Evolutionary conservation across 352 stramenopile genomes (phyloP).

Genomic region (Aphanomyces euteiches): DNA sequence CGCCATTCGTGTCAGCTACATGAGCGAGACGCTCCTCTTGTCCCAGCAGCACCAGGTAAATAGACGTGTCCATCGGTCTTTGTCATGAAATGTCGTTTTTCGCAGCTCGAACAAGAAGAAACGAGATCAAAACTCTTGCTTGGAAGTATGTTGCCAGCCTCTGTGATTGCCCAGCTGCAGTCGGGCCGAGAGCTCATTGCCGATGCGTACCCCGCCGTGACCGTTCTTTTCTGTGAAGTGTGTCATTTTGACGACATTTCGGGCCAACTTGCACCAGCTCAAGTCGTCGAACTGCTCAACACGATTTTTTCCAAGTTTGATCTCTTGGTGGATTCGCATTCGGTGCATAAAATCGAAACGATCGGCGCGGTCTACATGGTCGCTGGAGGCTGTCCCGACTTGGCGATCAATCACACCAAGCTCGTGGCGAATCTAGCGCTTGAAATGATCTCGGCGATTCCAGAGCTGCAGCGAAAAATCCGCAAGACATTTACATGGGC

Average conservation of each 20-base stretch:
- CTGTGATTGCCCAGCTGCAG: conserved; percentile 69
- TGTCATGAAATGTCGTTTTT: neutral
- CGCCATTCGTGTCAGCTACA: conserved; percentile 77
- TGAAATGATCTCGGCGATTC: conserved; percentile 61
- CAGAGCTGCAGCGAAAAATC: conserved; percentile 68
- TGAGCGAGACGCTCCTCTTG: conserved; percentile 81
- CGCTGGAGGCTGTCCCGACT: conserved; percentile 69
- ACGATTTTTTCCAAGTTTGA: conserved; percentile 89
- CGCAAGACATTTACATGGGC: conserved; percentile 60
- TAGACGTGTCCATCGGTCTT: neutral
- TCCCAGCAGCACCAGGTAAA: conserved; percentile 61
- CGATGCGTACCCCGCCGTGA: conserved; percentile 69
- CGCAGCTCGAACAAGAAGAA: conserved; percentile 66
- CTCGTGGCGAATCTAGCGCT: conserved; percentile 71
- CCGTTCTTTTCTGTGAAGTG: conserved; percentile 74
- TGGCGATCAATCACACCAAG: conserved; percentile 68
- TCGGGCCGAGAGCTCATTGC: conserved; percentile 77
- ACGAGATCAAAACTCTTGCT: conserved; percentile 71
- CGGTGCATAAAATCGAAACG: conserved; percentile 89
- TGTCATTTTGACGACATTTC: conserved; percentile 85
- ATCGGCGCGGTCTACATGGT: conserved; percentile 90
- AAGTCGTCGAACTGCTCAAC: conserved; percentile 86
- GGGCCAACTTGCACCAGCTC: conserved; percentile 65
- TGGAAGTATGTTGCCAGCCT: conserved; percentile 80
- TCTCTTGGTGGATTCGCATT: conserved; percentile 77